phyloP scores from a whole-genome alignment of 2,329 filamentous ascomycete species.

The Pseudogymnoascus sp. region DNA sequence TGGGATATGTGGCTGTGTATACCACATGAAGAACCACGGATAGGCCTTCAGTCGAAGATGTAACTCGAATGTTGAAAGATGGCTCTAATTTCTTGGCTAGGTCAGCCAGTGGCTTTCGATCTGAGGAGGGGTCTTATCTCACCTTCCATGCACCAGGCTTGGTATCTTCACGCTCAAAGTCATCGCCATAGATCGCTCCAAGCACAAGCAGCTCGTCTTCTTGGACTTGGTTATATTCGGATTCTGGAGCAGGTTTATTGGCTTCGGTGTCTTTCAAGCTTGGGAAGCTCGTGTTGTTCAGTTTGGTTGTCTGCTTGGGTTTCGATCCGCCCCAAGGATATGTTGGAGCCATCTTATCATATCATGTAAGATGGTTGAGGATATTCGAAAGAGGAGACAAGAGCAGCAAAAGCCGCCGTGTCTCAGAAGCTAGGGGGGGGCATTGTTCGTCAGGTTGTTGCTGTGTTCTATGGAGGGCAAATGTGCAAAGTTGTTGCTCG shows the following conservation, averaged over 20 bases:
- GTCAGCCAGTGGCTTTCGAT: conserved; percentile 14
- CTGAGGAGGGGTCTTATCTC: conserved; percentile 26
- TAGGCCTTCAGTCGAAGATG: conserved; percentile 63
- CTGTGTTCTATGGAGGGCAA: conserved; percentile 1
- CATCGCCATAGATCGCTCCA: conserved; percentile 80
- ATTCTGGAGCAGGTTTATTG: conserved; percentile 35
- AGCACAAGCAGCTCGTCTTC: conserved; percentile 80
- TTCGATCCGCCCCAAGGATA: conserved; percentile 23
- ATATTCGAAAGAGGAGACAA: conserved; percentile 3
- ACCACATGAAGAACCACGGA: conserved; percentile 66
- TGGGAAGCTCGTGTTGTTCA: conserved; percentile 43
- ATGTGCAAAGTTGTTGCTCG: conserved; percentile 7
- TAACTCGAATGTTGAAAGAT: conserved; percentile 72
- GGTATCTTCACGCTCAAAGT: conserved; percentile 66
- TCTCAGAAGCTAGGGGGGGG: neutral
- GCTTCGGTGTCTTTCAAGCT: conserved; percentile 37
- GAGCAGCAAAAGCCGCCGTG: conserved; percentile 3
- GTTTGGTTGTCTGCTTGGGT: conserved; percentile 21
- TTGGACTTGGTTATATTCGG: conserved; percentile 76
- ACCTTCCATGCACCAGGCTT: conserved; percentile 78
- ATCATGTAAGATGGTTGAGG: conserved; percentile 1
- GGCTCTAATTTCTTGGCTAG: conserved; percentile 63
- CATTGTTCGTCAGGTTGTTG: conserved; percentile 1
- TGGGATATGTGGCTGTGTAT: conserved; percentile 86
- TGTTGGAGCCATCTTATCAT: conserved; percentile 25